Conservation (phyloP, 1,139 yeast genomes). For the Geotrichum restrictum region DNA sequence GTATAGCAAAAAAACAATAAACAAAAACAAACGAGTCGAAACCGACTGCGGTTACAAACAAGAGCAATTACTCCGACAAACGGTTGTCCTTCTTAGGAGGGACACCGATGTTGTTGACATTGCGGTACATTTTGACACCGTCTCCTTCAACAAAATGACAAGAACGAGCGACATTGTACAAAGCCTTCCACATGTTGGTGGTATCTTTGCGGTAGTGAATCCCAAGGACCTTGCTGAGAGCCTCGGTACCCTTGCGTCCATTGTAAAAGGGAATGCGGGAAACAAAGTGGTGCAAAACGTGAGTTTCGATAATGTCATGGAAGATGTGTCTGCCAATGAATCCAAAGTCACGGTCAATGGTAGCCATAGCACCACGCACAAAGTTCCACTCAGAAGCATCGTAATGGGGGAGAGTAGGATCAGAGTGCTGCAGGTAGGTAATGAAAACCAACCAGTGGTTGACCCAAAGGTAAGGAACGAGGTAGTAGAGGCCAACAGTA, state of each 20-base stretch:
- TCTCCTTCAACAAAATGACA: conserved; percentile 85
- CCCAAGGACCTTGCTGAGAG: conserved; percentile 79
- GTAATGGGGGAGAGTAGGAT: conserved; percentile 76
- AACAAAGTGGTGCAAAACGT: conserved; percentile 79
- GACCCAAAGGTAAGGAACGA: conserved; percentile 72
- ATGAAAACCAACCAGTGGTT: conserved; percentile 89
- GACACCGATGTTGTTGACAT: conserved; percentile 55
- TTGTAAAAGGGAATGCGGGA: conserved; percentile 84
- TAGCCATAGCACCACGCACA: conserved; percentile 86
- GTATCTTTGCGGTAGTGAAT: conserved; percentile 63
- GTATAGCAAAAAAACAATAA: conserved; percentile 10
- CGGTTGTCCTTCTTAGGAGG: conserved; percentile 26
- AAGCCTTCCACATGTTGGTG: conserved; percentile 67
- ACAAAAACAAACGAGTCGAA: conserved; percentile 14
- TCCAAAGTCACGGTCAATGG: conserved; percentile 80
- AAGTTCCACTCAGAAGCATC: conserved; percentile 72
- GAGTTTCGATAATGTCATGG: conserved; percentile 89
- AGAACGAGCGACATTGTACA: conserved; percentile 66
- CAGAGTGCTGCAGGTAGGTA: conserved; percentile 81
- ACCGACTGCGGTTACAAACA: no score
- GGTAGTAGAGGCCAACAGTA: conserved; percentile 66
- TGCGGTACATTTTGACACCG: conserved; percentile 76
- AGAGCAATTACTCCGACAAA: conserved; percentile 10
- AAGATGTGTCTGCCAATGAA: conserved; percentile 74
- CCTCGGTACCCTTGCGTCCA: conserved; percentile 75